Evolutionary conservation across 2,329 filamentous ascomycete genomes (phyloP), one percentile per base, ranked within the genome.

Genomic region (Hypoxylon sp.): DNA sequence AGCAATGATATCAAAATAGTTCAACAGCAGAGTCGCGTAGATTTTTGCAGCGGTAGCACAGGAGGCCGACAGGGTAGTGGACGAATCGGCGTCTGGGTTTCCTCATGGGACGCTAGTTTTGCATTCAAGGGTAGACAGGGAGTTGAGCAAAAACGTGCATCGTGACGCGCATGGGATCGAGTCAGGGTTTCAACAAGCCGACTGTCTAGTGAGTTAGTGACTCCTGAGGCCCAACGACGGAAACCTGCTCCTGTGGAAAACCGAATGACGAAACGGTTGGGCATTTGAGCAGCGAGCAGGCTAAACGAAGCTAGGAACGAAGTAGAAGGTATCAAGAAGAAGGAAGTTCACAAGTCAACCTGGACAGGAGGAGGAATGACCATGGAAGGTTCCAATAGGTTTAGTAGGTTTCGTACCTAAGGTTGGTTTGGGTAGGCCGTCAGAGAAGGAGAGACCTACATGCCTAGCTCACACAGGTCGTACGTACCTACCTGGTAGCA

Each of bases 161-260:
- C 56, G 63, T 71, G 63, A 69, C 64, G 69, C 63, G 69, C 63
- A 66, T 67, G 60, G 61, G 61, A 71, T 67, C 56, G 66, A 65
- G 69, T 71, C 63, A 67, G 55, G 54, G 56, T 64, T 63, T 55
- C 57, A 57, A 60, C 39, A 39, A 56, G 31, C 19, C 52, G 51
- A 29, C 19, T 46, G 58, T 62, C 59, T 61, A 32, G 37, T 46
- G 21, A 27, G 37, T 59, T 47, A 44, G 39, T 32, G 42, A 27
- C 29, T 37, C n/a, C 48, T 47, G 48, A 66, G 13, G 62, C 68
- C 68, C 58, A 68, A 68, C 62, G 62, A 61, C 21, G 48, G 19
- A 51, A 57, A 60, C 57, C 19, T 62, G 44, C 3, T 56, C 39
- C 29, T 29, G 27, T 17, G 55, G 53, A 57, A 58, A 59, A 44